Base-by-base conservation (phyloP, 768 basidiomycete genomes). In the Kwoniella mangroviensis region DNA sequence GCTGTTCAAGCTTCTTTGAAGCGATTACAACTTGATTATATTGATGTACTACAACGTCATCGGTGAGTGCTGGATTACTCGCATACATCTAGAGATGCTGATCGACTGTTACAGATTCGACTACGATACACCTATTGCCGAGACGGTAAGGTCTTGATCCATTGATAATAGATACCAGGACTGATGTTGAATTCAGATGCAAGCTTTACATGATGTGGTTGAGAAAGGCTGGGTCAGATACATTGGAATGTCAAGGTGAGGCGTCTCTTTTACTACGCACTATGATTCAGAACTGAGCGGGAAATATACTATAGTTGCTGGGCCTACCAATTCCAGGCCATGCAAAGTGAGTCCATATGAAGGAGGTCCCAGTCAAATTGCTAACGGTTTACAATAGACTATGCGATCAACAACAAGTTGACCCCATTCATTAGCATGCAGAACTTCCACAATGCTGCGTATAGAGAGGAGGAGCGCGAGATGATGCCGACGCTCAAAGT, bases 1-100 rank as follows among this genome's bases (percentile, higher is more conserved):
- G 84, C 88, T 0, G 84, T 87, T 65, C 80, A 86, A 64, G 79
- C 73, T 2, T 83, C 88, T 55, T 81, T 92, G 68, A 82, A 90
- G 77, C 86, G 91, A 19, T 85, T 93, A 2, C 89, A 91, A 56
- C 80, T 91, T 28, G 91, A 92, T 62, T 91, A 92, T 71, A 86
- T 93, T 75, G 92, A 92, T 75, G 82, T 92, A 1, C 82, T 92
- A 9, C 91, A 92, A 84, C 52, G 49, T 42, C 62, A 59, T 81
- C 42, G 58, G 58, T 60, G n/a, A 60, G 58, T 60, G 12, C 40
- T 42, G 34, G 34, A 34, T 34, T 5, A 34, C 34, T 34, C 34
- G 34, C 34, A 7, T 34, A 1, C 34, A 34, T 5, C 1, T 34
- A 34, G 6, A 34, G 34, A 34, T 34, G 34, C 34, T 34, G 34